Percentiles rank a stretch among this genome's conserved stretches.
Conservation (phyloP, 1,284 basidiomycete genomes). For the Cutaneotrichosporon cavernicola region DNA sequence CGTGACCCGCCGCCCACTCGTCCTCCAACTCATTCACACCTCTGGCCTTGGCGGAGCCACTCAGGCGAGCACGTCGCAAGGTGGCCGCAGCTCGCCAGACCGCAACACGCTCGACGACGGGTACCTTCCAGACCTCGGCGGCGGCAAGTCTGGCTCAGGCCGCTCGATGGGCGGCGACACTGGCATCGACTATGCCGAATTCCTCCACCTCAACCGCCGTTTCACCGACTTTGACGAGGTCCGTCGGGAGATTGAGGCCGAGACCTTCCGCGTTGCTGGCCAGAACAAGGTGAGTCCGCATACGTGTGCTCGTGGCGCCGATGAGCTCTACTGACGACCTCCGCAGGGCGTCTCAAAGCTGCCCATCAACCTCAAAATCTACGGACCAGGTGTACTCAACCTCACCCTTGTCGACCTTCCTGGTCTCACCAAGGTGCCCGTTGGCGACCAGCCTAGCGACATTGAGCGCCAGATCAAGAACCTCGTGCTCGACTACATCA, state of each 20-base stretch:
- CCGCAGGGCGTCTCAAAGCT: constrained; percentile 81
- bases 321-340: constrained; percentile 4
- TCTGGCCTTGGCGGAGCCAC: constrained; percentile 49
- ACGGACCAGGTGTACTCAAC: constrained; percentile 91
- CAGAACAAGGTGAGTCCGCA: constrained; percentile 74
- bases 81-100: neutral
- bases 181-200: constrained; percentile 89
- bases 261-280: constrained; percentile 94
- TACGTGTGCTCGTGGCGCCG: neutral
- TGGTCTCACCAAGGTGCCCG: constrained; percentile 88
- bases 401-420: constrained; percentile 95
- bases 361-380: constrained; percentile 91
- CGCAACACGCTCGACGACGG: constrained; percentile 27
- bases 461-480: constrained; percentile 96
- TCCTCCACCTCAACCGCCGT: constrained; percentile 91
- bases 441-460: constrained; percentile 69
- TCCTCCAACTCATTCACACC: constrained; percentile 92
- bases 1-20: constrained; percentile 89
- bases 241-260: constrained; percentile 94
- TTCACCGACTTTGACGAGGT: constrained; percentile 96
- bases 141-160: constrained; percentile 24
- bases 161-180: constrained; percentile 37
- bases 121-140: constrained; percentile 43
- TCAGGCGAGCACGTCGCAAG: neutral
- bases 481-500: constrained; percentile 90